These are phyloP conservation scores for Rhodotorula sphaerocarpa DNA, from an alignment of 768 basidiomycete species.

Conservation along the genomic window DNA sequence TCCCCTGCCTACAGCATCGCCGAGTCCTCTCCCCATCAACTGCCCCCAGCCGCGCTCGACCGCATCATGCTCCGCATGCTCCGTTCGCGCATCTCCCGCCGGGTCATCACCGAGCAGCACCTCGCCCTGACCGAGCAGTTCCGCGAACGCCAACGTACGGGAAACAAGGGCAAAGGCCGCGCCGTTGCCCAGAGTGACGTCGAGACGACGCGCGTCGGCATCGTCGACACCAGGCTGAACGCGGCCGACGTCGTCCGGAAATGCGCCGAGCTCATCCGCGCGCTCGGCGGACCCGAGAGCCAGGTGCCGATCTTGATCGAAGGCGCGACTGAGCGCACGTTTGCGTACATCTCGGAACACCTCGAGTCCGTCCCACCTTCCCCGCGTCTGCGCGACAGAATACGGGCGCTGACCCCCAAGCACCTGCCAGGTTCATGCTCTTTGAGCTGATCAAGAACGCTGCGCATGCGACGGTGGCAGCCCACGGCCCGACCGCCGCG, in stretches of 20 bases:
- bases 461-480: slow-evolving; percentile 44
- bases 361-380: slow-evolving; percentile 54
- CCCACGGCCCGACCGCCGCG: slow-evolving; percentile 38
- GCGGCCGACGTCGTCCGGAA: slow-evolving; percentile 63
- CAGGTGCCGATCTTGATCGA: slow-evolving; percentile 60
- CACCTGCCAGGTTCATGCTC: slow-evolving; percentile 55
- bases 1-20: slow-evolving; percentile 70
- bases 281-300: slow-evolving; percentile 37
- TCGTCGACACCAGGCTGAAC: slow-evolving; percentile 69
- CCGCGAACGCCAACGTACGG: slow-evolving; percentile 35
- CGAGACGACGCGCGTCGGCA: slow-evolving; percentile 55
- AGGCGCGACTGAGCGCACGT: slow-evolving; percentile 61
- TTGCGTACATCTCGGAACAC: slow-evolving; percentile 79
- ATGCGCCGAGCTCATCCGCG: slow-evolving; percentile 55
- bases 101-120: slow-evolving; percentile 83
- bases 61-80: slow-evolving; percentile 87
- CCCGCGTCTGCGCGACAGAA: neutral
- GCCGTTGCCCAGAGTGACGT: slow-evolving; percentile 52
- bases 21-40: slow-evolving; percentile 70
- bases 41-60: slow-evolving; percentile 69
- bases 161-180: slow-evolving; percentile 42
- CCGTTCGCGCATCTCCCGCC: slow-evolving; percentile 76
- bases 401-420: no score
- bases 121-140: slow-evolving; percentile 65
- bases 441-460: slow-evolving; percentile 80